phyloP scores from a whole-genome alignment of 2,329 filamentous ascomycete species.

The Penicillium sp. region DNA sequence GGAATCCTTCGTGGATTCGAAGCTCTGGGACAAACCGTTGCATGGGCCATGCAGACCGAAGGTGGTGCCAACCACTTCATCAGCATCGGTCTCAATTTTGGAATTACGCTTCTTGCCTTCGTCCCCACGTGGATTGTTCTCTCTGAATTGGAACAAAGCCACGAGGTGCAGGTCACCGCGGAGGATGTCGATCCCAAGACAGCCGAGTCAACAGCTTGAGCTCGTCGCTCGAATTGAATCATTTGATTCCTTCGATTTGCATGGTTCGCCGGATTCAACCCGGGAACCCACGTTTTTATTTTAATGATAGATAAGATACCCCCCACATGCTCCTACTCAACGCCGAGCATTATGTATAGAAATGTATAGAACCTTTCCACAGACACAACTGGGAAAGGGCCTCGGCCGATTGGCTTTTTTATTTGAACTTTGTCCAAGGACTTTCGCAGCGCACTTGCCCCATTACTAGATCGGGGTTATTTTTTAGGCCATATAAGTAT shows the following conservation, averaged over 20 bases:
- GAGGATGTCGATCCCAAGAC: conserved; percentile 10
- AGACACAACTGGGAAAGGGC: background rate
- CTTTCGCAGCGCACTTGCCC: background rate
- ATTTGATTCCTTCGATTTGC: conserved; percentile 2
- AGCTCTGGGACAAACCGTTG: conserved; percentile 24
- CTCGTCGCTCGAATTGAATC: background rate
- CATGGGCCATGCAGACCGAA: conserved; percentile 27
- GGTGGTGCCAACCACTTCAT: conserved; percentile 24
- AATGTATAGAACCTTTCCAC: conserved; percentile 3
- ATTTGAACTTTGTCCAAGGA: background rate
- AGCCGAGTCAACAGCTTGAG: background rate
- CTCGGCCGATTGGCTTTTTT: background rate
- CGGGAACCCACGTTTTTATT: background rate
- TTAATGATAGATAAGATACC: conserved; percentile 8
- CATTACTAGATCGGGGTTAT: background rate
- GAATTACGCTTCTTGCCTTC: conserved; percentile 22
- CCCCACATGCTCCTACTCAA: conserved; percentile 7
- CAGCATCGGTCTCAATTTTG: conserved; percentile 26
- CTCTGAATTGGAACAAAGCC: conserved; percentile 23
- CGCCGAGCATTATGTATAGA: conserved; percentile 7
- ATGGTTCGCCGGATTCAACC: background rate
- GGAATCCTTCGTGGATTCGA: conserved; percentile 26
- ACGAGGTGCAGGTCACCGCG: conserved; percentile 21
- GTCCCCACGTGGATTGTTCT: conserved; percentile 25
- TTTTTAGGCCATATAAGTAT: background rate